Base-by-base conservation (phyloP, 2,329 filamentous ascomycete species). In the Pyricularia sp. region DNA sequence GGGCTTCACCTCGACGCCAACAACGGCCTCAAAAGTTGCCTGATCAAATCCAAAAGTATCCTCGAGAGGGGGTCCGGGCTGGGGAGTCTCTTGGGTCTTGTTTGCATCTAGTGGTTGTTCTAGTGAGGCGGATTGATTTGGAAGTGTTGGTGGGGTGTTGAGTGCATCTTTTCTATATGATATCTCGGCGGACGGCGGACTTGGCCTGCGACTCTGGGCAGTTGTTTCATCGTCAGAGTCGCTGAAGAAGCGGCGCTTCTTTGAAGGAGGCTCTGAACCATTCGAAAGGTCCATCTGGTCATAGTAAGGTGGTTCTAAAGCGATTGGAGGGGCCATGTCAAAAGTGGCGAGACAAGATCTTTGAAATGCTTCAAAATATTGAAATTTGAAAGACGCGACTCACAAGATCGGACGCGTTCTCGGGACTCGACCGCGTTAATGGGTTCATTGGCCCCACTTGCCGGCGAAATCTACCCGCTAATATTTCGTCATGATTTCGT, bases 21-120 rank as follows among this genome's bases (percentile, higher is more conserved):
- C 78, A 70, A 91, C 85, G 69, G 78, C 81, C 73, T 89, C 84
- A 68, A 91, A 89, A 0, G 81, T 82, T 36, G 81, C 81, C 69
- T 83, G 79, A 72, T 90, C 86, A 70, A 91, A 90, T 0, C 76
- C 76, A 31, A 80, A 69, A 0, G 76, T 17, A 61, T 28, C 64
- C n/a, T 42, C 20, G n/a, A 25, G 31, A 31, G 64, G n/a, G 31
- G 17, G 23, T 26, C 14, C 59, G 4, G 10, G n/a, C 20, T 1
- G 42, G 17, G 31, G 10, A 26, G 9, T n/a, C 30, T 26, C 30
- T 50, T 42, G 31, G 64, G 25, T 17, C 42, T 5, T 50, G 4
- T 3, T 50, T 50, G 42, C 9, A 50, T 11, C 20, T 50, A n/a
- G n/a, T 25, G 59, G 59, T 4, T 28, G 23, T 3, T 20, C 63